Base-by-base conservation (phyloP, 257 asterid species). In the Solanum sitiens region DNA sequence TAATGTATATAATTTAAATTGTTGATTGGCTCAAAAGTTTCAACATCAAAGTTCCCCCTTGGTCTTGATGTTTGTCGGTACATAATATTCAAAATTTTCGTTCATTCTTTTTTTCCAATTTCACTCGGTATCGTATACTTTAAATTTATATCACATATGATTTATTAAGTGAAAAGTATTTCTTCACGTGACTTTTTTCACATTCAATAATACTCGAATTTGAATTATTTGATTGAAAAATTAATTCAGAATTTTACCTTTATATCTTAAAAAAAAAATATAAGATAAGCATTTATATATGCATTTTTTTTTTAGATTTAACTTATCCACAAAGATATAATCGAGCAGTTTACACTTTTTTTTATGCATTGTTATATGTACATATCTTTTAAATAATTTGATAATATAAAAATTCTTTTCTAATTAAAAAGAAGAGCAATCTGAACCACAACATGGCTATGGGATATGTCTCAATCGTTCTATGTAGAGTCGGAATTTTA, bases 141-240 rank as follows among this genome's bases (percentile, higher is more conserved):
- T 12, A 25, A 67, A 67, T 67, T 67, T 25, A 8, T 12, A 4
- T 12, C 32, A 11, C 32, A 5, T 1, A 63, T 1, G 6, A 23
- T 0, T 23, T 3, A 10, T 4, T n/a, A 63, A 63, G 16, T 23
- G 7, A 8, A 63, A 10, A 63, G 16, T 23, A 7, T 0, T 23
- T 63, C 6, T 0, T 61, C 27, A 61, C 30, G 4, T 61, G 70
- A 61, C 30, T n/a, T 23, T 63, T 23, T 63, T 63, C 70, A 53
- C 9, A 23, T 9, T 10, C 27, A 4, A 63, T 23, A 53, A 53
- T 23, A 11, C 3, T 63, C 7, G 3, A 63, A 10, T 23, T 56
- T 7, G 15, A 10, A 63, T 23, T 10, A 11, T n/a, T n/a, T 63
- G 0, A 63, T 10, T 23, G 1, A 63, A 63, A 2, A n/a, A 63